Evolutionary conservation across 225 moss, liverwort and hornwort species (phyloP).

Genomic region (Pseudisothecium myosuroides): DNA sequence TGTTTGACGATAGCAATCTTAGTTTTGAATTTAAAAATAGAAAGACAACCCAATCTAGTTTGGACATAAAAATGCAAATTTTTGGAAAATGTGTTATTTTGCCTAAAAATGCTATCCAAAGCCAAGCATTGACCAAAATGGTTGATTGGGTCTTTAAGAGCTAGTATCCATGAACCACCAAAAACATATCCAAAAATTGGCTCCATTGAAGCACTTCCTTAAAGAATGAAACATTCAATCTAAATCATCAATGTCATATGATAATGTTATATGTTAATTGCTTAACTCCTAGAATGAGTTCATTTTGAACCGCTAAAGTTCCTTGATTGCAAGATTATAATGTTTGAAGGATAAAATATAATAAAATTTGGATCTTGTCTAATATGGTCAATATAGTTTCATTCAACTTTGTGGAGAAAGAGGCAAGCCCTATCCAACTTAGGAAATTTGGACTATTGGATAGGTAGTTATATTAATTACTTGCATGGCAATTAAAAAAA

Average conservation of each 20-base stretch:
- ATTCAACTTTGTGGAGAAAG: neutral
- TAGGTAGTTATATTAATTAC: neutral
- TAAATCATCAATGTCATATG: neutral
- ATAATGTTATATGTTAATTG: neutral
- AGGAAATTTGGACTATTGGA: neutral
- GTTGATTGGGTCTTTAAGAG: too few relatives aligned
- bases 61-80: too few relatives aligned
- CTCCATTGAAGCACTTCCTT: neutral
- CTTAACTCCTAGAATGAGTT: neutral
- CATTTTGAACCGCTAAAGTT: neutral
- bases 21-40: neutral
- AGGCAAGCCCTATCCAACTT: neutral
- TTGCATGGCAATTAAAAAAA: neutral
- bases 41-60: too few relatives aligned
- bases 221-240: neutral
- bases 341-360: neutral
- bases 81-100: too few relatives aligned
- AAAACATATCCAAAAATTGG: too few relatives aligned
- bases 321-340: neutral
- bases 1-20: too few relatives aligned
- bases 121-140: too few relatives aligned
- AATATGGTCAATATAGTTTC: neutral
- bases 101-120: too few relatives aligned
- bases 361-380: accelerated
- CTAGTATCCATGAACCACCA: too few relatives aligned